Conservation (phyloP, 345 rosid genomes). For the Boechera divaricarpa region DNA sequence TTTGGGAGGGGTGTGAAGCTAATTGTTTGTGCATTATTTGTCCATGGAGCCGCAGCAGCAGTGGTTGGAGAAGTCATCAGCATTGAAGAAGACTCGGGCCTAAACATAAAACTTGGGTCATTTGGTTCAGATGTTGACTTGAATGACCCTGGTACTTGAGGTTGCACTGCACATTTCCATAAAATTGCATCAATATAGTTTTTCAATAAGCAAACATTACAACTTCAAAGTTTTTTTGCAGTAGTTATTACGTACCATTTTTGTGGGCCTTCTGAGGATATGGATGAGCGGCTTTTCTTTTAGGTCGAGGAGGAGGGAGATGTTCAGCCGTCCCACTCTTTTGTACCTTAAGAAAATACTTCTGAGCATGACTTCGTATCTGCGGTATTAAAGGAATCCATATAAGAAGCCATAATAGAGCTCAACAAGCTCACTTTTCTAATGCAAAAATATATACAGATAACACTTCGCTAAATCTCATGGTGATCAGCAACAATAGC, state of each 20-base stretch:
- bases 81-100: slow-evolving; percentile 65
- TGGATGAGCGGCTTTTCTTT: slow-evolving; percentile 94
- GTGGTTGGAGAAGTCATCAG: slow-evolving; percentile 54
- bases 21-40: slow-evolving; percentile 55
- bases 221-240: slow-evolving; percentile 6
- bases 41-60: slow-evolving; percentile 57
- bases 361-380: slow-evolving; percentile 96
- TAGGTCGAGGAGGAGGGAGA: slow-evolving; percentile 92
- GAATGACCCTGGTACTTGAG: slow-evolving; percentile 55
- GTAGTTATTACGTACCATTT: slow-evolving; percentile 50
- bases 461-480: neutral
- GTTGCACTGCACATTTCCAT: slow-evolving; percentile 50
- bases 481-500: slow-evolving; percentile 14
- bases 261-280: slow-evolving; percentile 90
- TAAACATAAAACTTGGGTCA: slow-evolving; percentile 56
- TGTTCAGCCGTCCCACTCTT: slow-evolving; percentile 87
- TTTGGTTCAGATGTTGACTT: slow-evolving; percentile 55
- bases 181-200: slow-evolving; percentile 17
- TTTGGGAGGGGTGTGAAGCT: slow-evolving; percentile 52
- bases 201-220: slow-evolving; percentile 7
- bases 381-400: slow-evolving; percentile 31
- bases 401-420: slow-evolving; percentile 1
- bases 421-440: slow-evolving; percentile 16
- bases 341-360: slow-evolving; percentile 86
- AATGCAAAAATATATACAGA: slow-evolving; percentile 23